Base-by-base conservation (phyloP, 225 moss, liverwort and hornwort genomes). In the Ulota crispa region DNA sequence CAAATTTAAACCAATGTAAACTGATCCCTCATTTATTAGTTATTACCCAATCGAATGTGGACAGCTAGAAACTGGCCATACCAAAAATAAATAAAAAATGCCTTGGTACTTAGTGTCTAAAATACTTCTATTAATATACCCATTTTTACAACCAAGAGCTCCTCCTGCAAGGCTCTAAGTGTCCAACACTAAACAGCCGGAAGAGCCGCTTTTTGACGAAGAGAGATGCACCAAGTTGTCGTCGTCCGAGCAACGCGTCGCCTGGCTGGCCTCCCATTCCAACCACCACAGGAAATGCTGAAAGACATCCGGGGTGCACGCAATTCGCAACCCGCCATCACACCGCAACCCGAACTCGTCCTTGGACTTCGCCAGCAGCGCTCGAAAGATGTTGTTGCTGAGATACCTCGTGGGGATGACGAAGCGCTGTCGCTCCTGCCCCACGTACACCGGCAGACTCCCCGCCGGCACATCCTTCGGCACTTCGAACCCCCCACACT, bases 231-330 rank as follows among this genome's bases (percentile, higher is more conserved):
- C n/a, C 37, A 26, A 27, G 47, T 59, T 68, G 16, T 67, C 62
- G 16, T 67, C 74, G 16, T 84, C 63, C 54, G 15, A 67, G 13
- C 7, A 72, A 56, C 20, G 12, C 3, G 73, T 30, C 45, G 74
- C 68, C 5, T 83, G 78, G 36, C 85, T 30, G 28, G 74, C 68
- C 9, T 83, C 81, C 53, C 87, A 83, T 75, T 91, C 87, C 30
- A 91, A 32, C 87, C 91, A 89, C 95, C 97, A 95, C 15, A 95
- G 79, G 32, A 95, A 81, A 75, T 93, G 93, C 89, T 97, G 92
- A 63, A 97, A 97, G 3, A 86, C 88, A 0, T 92, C 92, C 1
- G 95, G 90, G 34, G 86, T 81, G 54, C 95, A 97, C 6, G 97
- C 97, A 78, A 97, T 93, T 1, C 84, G 89, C 72, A 97, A 78